phyloP scores from a whole-genome alignment of 2,329 filamentous ascomycete genomes.

The Trichoderma simmonsii region DNA sequence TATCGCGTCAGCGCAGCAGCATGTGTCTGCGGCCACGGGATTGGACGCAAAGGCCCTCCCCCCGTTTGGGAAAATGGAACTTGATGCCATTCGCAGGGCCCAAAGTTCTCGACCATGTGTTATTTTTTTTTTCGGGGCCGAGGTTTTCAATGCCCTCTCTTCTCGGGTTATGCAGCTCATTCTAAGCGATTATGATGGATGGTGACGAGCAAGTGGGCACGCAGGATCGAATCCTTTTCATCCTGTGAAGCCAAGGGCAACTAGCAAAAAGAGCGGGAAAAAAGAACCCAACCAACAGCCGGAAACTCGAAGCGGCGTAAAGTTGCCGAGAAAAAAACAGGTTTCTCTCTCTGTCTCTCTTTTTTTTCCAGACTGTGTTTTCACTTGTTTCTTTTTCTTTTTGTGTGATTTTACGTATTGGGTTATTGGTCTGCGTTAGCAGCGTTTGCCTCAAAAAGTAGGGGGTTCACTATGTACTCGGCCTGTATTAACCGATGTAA shows the following conservation, averaged over 20 bases:
- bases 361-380: not conserved
- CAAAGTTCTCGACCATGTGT: not conserved
- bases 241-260: not conserved
- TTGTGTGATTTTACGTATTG: not conserved
- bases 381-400: not conserved
- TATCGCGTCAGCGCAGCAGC: slow-evolving; percentile 14
- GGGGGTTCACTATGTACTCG: not conserved
- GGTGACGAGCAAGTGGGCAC: not conserved
- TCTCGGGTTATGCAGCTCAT: not conserved
- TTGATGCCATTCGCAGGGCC: not conserved
- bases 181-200: not conserved
- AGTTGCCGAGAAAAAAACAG: not conserved
- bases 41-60: not conserved
- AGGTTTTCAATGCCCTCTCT: not conserved
- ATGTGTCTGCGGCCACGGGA: slow-evolving; percentile 9
- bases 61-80: not conserved
- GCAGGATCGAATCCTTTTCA: slow-evolving; percentile 3
- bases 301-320: not conserved
- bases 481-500: not conserved
- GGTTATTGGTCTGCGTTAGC: not conserved
- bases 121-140: not conserved
- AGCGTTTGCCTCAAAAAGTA: not conserved
- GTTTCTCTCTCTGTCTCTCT: not conserved
- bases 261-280: not conserved
- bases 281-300: not conserved